Evolutionary conservation across 768 basidiomycete species (phyloP).

Genomic region (Antrodiella citrinella): DNA sequence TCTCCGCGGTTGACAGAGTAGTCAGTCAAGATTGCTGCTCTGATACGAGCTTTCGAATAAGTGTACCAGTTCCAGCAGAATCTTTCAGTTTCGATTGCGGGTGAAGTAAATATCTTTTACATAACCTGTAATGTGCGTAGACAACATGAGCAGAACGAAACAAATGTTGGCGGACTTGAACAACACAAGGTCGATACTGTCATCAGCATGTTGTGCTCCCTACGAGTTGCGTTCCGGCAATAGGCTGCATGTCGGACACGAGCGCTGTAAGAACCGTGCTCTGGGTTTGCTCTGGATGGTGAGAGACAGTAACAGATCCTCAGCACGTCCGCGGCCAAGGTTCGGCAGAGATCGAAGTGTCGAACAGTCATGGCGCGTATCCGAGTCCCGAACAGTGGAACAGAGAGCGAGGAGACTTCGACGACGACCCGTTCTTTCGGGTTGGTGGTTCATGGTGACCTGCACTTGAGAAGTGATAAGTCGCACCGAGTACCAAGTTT

Average conservation of each 20-base stretch:
- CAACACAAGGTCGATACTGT: background rate
- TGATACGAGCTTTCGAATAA: no score
- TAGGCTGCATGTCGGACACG: background rate
- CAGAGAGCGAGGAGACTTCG: background rate
- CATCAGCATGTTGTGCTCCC: background rate
- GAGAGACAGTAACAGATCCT: background rate
- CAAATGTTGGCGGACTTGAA: no score
- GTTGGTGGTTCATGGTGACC: background rate
- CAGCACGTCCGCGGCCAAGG: background rate
- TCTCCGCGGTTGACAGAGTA: no score
- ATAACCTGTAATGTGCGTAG: no score
- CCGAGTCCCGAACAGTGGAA: background rate
- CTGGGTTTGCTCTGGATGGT: no score
- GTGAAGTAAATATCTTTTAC: no score
- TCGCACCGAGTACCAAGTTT: background rate
- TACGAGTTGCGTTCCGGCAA: background rate
- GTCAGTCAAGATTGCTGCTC: no score
- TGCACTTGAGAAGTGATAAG: background rate
- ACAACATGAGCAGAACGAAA: no score
- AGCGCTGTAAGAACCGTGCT: background rate
- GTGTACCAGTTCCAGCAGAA: no score
- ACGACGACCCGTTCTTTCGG: background rate
- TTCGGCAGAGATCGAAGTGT: background rate
- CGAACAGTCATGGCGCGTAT: background rate
- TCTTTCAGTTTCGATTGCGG: no score